phyloP scores from a whole-genome alignment of 176 grass and related monocot species.

The Miscanthus lutarioriparius region DNA sequence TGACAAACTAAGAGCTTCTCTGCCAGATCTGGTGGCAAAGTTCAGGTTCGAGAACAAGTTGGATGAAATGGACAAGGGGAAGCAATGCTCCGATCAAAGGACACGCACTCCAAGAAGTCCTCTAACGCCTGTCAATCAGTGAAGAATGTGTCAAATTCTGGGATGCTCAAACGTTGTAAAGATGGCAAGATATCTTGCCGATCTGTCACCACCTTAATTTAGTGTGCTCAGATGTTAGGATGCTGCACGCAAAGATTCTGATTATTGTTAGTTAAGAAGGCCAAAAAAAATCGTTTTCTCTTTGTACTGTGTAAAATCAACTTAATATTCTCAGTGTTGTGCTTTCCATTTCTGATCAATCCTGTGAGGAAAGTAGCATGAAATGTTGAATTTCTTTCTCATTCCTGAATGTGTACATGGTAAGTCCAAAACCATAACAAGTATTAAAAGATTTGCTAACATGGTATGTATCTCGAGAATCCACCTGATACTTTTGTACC shows the following conservation, averaged over 20 bases:
- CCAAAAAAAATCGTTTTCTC: neutral
- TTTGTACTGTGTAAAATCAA: neutral
- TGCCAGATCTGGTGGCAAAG: conserved; percentile 53
- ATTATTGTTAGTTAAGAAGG: neutral
- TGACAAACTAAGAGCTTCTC: conserved; percentile 47
- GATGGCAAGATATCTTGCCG: conserved; percentile 47
- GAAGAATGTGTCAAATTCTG: neutral
- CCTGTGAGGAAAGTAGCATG: neutral
- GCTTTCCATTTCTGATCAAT: conserved; percentile 4
- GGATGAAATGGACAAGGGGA: conserved; percentile 45
- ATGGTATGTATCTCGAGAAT: conserved; percentile 8
- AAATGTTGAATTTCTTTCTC: neutral
- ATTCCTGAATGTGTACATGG: neutral
- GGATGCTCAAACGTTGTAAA: conserved; percentile 20
- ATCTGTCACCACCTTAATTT: conserved; percentile 3
- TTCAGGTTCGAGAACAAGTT: conserved; percentile 51
- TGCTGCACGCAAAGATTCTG: conserved; percentile 13
- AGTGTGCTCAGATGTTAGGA: neutral
- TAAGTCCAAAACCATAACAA: neutral
- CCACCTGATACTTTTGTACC: neutral
- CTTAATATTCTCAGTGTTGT: neutral
- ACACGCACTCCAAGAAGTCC: conserved; percentile 64
- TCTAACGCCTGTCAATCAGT: conserved; percentile 62
- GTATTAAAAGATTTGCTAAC: neutral
- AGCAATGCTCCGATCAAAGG: conserved; percentile 33